A percentile compares a stretch with the other conserved stretches of the same genome.
These are phyloP conservation scores for Corylus americana DNA, from an alignment of 306 rosid species.

Conservation along the genomic window DNA sequence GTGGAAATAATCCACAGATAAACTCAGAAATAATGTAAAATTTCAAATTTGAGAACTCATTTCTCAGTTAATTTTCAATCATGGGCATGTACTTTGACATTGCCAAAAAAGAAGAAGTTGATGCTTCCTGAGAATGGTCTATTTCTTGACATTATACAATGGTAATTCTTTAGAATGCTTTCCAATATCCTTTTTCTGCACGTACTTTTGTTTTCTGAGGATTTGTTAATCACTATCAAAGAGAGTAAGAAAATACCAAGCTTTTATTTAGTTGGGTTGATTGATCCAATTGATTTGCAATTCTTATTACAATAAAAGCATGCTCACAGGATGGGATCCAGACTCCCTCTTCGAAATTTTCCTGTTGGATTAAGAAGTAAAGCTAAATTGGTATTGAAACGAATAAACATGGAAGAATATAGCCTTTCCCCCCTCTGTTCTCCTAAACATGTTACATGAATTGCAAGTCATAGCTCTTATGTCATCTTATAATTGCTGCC, in stretches of 20 bases:
- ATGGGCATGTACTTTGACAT: background rate
- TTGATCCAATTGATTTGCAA: no score
- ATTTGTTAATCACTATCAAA: no score
- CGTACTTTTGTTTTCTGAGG: background rate
- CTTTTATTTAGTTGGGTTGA: no score
- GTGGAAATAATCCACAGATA: background rate
- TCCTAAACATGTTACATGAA: background rate
- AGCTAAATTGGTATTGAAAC: background rate
- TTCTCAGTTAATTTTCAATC: background rate
- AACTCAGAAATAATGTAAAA: background rate
- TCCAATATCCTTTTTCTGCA: background rate
- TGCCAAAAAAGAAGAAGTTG: background rate
- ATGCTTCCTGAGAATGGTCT: background rate
- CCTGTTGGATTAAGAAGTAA: background rate
- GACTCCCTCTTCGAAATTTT: background rate
- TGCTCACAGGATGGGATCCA: background rate
- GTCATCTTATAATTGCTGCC: background rate
- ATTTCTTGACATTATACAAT: background rate
- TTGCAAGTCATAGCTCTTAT: background rate
- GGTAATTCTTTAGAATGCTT: background rate
- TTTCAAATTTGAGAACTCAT: background rate
- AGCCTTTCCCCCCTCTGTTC: background rate
- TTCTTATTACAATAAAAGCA: no score
- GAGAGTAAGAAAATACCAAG: no score
- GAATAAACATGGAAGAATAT: background rate